These are phyloP conservation scores for Trichocomaceae sp. DNA, from an alignment of 2,329 filamentous ascomycete species.

Conservation along the genomic window DNA sequence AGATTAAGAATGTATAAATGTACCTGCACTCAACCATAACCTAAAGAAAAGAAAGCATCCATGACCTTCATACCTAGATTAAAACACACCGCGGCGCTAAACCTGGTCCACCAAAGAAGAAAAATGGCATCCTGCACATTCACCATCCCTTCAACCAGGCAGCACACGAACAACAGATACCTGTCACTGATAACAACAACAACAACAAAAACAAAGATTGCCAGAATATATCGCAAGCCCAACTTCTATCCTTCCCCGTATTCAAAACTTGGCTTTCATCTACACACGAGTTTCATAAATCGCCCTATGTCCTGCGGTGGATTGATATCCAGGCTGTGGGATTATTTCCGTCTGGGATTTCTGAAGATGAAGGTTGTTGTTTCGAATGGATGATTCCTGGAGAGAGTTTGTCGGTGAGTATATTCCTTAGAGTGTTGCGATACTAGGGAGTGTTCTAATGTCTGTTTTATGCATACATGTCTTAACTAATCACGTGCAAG, in stretches of 20 bases:
- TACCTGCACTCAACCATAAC: not conserved
- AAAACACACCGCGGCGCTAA: not conserved
- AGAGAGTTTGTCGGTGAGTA: constrained; percentile 49
- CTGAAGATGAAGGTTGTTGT: constrained; percentile 51
- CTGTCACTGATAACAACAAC: constrained; percentile 6
- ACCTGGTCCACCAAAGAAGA: not conserved
- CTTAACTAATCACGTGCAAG: no score
- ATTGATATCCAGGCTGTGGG: constrained; percentile 51
- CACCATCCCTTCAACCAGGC: constrained; percentile 9
- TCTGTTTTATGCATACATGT: no score
- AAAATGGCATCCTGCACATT: constrained; percentile 5
- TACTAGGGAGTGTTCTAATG: constrained; percentile 42
- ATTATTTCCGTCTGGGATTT: constrained; percentile 53
- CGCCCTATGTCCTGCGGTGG: constrained; percentile 46
- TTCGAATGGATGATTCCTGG: constrained; percentile 46
- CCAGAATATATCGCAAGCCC: constrained; percentile 32
- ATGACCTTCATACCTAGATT: not conserved
- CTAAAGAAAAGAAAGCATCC: not conserved
- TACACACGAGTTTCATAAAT: constrained; percentile 45
- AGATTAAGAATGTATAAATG: no score
- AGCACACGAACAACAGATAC: not conserved
- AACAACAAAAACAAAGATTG: constrained; percentile 26
- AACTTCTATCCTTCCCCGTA: constrained; percentile 46
- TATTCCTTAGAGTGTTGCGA: constrained; percentile 54
- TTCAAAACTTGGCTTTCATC: constrained; percentile 51